Percentiles rank a stretch among this genome's conserved stretches.
Conservation (phyloP, 495 filamentous ascomycete genomes). For the Penicillium flavigenum region DNA sequence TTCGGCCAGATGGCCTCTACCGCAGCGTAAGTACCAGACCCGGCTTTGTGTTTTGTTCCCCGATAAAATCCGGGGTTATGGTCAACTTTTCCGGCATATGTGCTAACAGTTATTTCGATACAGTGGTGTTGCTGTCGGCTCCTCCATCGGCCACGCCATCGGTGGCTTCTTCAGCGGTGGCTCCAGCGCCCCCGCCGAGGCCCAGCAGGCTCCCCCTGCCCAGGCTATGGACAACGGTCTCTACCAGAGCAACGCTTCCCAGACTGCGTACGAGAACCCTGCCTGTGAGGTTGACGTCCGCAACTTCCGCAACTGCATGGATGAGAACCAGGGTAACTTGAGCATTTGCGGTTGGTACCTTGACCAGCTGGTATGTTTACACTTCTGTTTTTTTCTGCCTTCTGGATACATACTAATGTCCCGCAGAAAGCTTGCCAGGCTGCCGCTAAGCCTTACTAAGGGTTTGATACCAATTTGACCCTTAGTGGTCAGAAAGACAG, state of each 20-base stretch:
- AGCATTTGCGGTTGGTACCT: conserved; percentile 97
- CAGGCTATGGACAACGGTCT: conserved; percentile 50
- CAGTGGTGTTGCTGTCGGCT: conserved; percentile 94
- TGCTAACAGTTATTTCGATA: conserved; percentile 15
- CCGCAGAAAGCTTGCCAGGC: conserved; percentile 85
- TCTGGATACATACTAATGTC: conserved; percentile 25
- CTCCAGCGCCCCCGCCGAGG: conserved; percentile 56
- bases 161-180: conserved; percentile 78
- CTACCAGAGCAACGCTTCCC: conserved; percentile 55
- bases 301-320: conserved; percentile 91
- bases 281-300: conserved; percentile 78
- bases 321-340: conserved; percentile 89
- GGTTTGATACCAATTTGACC: background rate
- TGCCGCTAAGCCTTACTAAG: conserved; percentile 82
- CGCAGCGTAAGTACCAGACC: conserved; percentile 63
- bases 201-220: conserved; percentile 44
- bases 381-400: background rate
- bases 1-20: conserved; percentile 87
- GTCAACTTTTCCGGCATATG: conserved; percentile 1
- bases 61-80: conserved; percentile 18
- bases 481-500: conserved; percentile 7
- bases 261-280: conserved; percentile 44
- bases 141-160: conserved; percentile 91
- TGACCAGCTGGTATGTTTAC: conserved; percentile 72
- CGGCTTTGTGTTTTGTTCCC: background rate